Percentiles rank a stretch among this genome's conserved stretches.
These are phyloP conservation scores for Zygnema cylindricum DNA, from an alignment of 139 green algal species.

Conservation along the genomic window DNA sequence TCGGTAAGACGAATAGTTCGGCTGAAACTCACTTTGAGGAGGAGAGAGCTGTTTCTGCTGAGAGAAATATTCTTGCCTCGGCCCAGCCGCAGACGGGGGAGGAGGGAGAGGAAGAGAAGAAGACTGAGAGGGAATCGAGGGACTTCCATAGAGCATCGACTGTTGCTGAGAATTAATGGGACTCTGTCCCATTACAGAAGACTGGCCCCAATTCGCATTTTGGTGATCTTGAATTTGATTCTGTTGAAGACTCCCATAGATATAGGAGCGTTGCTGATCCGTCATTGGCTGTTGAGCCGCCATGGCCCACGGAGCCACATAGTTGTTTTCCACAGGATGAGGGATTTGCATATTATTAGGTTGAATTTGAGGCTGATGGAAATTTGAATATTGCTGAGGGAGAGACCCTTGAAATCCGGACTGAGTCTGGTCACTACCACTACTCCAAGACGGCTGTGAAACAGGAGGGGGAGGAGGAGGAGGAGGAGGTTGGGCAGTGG, in stretches of 20 bases:
- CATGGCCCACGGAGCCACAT: constrained; percentile 23
- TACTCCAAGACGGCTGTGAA: neutral
- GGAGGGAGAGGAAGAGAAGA: neutral
- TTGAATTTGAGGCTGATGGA: neutral
- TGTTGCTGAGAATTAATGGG: neutral
- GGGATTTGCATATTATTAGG: neutral
- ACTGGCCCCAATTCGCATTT: neutral
- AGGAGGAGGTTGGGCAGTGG: neutral
- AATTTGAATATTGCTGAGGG: neutral
- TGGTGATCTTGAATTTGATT: neutral
- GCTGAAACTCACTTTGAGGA: neutral
- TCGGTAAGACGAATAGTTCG: neutral
- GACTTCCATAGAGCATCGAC: neutral
- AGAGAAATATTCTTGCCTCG: neutral
- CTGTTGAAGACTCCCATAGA: constrained; percentile 8
- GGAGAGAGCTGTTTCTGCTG: constrained; percentile 13
- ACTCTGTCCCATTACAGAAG: neutral
- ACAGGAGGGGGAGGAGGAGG: neutral
- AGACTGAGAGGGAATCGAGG: neutral
- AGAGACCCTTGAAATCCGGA: neutral
- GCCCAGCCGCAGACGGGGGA: neutral
- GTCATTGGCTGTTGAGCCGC: neutral
- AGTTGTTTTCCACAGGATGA: constrained; percentile 2
- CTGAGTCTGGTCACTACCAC: neutral
- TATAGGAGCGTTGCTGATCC: neutral